Base-by-base conservation (phyloP, 768 basidiomycete species). In the Calocybe indica region DNA sequence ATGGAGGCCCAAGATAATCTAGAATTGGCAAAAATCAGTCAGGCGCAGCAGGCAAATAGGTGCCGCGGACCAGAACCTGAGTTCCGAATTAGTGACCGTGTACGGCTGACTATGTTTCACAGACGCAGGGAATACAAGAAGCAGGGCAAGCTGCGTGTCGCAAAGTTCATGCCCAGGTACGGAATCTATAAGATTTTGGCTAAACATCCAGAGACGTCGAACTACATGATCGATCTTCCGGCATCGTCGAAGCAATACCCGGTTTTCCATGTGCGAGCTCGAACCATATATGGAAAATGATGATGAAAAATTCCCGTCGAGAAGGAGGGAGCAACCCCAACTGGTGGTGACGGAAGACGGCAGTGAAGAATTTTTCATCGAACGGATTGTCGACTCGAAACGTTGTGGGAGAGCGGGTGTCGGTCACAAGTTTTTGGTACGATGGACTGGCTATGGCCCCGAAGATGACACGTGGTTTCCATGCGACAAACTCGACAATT, bases 231-330 rank as follows among this genome's bases (percentile, higher is more conserved):
- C n/a, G n/a, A n/a, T n/a, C n/a, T n/a, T n/a, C n/a, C n/a, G n/a
- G n/a, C n/a, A n/a, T n/a, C n/a, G n/a, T n/a, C n/a, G n/a, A n/a
- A 34, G 46, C 55, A 62, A 5, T 59, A 60, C 43, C 58, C 60
- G 0, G 64, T 53, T 0, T 75, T 71, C 54, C 69, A 73, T 36
- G 51, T 60, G 57, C 12, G 52, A 65, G n/a, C 49, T 72, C 0
- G 29, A 49, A 0, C 53, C 47, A 3, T 58, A 47, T 39, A 7
- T 45, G 1, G 37, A 62, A 0, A 75, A 73, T 39, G 60, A 74
- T 46, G 29, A 49, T 14, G 3, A 30, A 0, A 43, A 57, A 0
- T 72, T 69, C 50, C 72, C 72, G 0, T 47, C 40, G 0, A 58
- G 64, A 3, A 45, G 48, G 5, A 36, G 53, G 1, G 11, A 37